phyloP scores from a whole-genome alignment of 2,329 filamentous ascomycete genomes.

The Trichoderma lentiforme region DNA sequence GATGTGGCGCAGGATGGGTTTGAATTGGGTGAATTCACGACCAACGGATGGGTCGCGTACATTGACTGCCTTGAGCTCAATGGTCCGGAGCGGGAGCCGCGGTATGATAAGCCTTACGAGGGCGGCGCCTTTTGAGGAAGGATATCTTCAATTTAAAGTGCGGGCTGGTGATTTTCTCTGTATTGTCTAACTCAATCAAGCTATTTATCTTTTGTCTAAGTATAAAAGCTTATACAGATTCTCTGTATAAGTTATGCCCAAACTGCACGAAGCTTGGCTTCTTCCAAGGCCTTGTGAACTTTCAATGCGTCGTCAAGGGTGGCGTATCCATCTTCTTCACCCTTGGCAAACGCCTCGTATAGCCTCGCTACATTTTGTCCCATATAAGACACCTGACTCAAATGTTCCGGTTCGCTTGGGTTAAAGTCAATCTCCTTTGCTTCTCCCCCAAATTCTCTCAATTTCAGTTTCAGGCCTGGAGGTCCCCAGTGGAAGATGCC shows the following conservation, averaged over 20 bases:
- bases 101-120: not conserved
- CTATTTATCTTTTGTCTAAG: not conserved
- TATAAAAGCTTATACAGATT: not conserved
- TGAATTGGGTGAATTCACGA: not conserved
- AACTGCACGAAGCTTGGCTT: not conserved
- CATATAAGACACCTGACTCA: not conserved
- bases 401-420: not conserved
- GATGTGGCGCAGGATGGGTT: not conserved
- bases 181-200: not conserved
- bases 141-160: not conserved
- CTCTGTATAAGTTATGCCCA: not conserved
- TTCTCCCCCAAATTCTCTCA: not conserved
- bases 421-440: constrained; percentile 7
- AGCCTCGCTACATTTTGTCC: constrained; percentile 1
- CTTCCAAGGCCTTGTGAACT: not conserved
- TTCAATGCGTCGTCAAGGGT: not conserved
- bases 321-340: constrained; percentile 2
- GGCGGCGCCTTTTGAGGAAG: not conserved
- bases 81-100: not conserved
- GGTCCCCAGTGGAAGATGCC: constrained; percentile 4
- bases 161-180: not conserved
- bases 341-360: not conserved
- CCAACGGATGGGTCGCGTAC: not conserved
- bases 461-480: not conserved
- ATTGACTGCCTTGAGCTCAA: constrained; percentile 1